Conservation (phyloP, 352 stramenopile genomes). For the Pythium folliculosum region DNA sequence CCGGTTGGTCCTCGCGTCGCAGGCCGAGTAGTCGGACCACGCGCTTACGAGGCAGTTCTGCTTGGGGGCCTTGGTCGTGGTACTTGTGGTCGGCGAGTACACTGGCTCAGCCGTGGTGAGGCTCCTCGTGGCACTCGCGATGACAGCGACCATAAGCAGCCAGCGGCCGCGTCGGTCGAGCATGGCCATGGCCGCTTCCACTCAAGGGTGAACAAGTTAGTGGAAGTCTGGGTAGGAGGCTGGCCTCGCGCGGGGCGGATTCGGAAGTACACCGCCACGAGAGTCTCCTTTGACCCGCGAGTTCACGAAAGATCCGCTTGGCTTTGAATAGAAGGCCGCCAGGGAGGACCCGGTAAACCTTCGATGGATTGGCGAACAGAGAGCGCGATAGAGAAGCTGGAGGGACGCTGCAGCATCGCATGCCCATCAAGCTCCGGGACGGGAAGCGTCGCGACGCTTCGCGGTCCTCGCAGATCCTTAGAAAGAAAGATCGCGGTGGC, state of each 20-base stretch:
- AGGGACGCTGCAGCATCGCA: conserved; percentile 2
- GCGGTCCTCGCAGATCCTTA: background rate
- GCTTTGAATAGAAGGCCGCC: conserved; percentile 1
- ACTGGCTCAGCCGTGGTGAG: no score
- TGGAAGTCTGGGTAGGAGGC: background rate
- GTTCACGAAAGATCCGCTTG: conserved; percentile 6
- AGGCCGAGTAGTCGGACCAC: conserved; percentile 27
- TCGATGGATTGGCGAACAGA: background rate
- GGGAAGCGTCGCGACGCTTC: conserved; percentile 6
- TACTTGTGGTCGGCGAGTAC: background rate
- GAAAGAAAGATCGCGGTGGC: background rate
- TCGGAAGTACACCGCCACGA: background rate
- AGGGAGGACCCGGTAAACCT: background rate
- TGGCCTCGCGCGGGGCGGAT: background rate
- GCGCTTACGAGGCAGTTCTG: conserved; percentile 32
- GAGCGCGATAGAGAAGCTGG: background rate
- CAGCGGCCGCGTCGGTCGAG: background rate
- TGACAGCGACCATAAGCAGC: background rate
- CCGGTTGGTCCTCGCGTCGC: conserved; percentile 14
- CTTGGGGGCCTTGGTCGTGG: background rate
- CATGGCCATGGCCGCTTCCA: background rate
- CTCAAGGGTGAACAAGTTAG: background rate
- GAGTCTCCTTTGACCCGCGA: no score
- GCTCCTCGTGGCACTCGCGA: background rate
- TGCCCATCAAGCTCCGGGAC: background rate